These are phyloP conservation scores for Friedmanniomyces simplex DNA, from an alignment of 495 filamentous ascomycete species.

Conservation along the genomic window DNA sequence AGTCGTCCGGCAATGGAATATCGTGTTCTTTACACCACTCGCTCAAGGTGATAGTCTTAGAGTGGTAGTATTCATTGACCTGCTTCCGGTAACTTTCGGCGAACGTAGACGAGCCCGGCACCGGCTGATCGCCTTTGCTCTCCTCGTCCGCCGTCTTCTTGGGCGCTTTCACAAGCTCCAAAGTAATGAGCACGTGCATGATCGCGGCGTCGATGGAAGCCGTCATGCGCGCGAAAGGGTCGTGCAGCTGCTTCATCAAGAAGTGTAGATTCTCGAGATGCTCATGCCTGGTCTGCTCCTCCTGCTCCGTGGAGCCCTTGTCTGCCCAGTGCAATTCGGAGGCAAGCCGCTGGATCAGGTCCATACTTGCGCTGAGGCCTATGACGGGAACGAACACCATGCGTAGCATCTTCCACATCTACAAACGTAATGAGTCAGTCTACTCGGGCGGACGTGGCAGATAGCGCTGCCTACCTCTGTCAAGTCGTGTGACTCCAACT, in stretches of 20 bases:
- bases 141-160: constrained; percentile 45
- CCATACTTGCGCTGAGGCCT: constrained; percentile 61
- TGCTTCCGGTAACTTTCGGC: constrained; percentile 45
- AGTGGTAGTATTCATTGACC: constrained; percentile 47
- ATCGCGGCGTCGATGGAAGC: constrained; percentile 60
- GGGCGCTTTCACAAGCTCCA: constrained; percentile 49
- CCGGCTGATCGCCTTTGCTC: constrained; percentile 39
- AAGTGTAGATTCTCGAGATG: constrained; percentile 50
- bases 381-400: constrained; percentile 56
- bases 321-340: constrained; percentile 39
- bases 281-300: constrained; percentile 20
- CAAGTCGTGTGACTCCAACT: constrained; percentile 57
- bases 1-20: constrained; percentile 38
- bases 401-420: constrained; percentile 40
- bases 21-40: constrained; percentile 49
- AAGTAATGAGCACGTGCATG: constrained; percentile 50
- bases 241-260: constrained; percentile 65
- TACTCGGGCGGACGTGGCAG: too few species aligned
- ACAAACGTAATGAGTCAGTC: too few species aligned
- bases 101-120: constrained; percentile 57
- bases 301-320: constrained; percentile 26
- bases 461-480: constrained; percentile 20
- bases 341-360: constrained; percentile 62
- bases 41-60: constrained; percentile 40
- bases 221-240: constrained; percentile 58